Conservation (phyloP, 1,139 yeast genomes). For the Nakaseomyces delphensis region DNA sequence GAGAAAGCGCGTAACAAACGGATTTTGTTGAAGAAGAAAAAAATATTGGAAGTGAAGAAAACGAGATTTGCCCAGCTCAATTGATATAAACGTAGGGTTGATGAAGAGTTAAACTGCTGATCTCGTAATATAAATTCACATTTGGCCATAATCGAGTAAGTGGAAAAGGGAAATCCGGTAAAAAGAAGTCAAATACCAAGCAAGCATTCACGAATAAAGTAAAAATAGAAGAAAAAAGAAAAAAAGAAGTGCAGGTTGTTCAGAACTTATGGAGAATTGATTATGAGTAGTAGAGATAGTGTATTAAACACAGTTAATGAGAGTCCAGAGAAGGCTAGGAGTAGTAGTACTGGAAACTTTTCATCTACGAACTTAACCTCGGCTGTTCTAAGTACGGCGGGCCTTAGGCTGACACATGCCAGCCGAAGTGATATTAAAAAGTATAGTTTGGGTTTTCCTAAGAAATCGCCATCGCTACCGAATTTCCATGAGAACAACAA, state of each 20-base stretch:
- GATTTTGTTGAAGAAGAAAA: neutral
- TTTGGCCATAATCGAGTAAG: too few species aligned
- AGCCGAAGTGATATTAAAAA: slow-evolving; percentile 7
- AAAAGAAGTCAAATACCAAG: too few species aligned
- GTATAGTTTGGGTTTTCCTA: slow-evolving; percentile 9
- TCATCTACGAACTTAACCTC: neutral
- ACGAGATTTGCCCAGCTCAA: too few species aligned
- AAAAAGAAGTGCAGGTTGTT: neutral
- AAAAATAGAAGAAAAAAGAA: too few species aligned
- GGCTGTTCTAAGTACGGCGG: slow-evolving; percentile 2
- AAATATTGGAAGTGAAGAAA: neutral
- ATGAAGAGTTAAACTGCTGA: too few species aligned
- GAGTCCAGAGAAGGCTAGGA: neutral
- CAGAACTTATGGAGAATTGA: too few species aligned
- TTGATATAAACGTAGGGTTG: too few species aligned
- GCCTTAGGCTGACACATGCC: slow-evolving; percentile 3
- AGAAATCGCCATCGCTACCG: slow-evolving; percentile 29
- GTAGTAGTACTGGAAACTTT: neutral
- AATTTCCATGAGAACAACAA: slow-evolving; percentile 18
- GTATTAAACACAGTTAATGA: neutral
- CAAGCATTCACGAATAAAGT: too few species aligned
- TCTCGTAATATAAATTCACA: too few species aligned
- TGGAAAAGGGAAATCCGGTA: too few species aligned
- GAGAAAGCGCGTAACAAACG: neutral
- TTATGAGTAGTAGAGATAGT: neutral